Evolutionary conservation across 805 yeast species (phyloP).

Genomic region (Yarrowia alimentaria): DNA sequence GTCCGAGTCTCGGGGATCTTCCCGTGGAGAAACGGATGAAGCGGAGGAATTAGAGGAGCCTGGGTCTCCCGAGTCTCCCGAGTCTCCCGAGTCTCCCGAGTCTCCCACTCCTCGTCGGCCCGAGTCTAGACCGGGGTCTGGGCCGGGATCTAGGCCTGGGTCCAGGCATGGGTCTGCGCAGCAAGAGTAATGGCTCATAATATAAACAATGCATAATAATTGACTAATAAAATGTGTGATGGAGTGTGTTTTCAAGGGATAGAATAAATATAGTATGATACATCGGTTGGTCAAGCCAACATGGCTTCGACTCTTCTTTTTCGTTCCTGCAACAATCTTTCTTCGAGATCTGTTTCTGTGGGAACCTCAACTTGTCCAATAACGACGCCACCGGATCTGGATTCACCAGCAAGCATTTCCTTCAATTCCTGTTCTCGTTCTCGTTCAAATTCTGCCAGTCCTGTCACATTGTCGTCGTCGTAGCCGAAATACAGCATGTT

Average conservation of each 20-base stretch:
- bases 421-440: slow-evolving; percentile 2
- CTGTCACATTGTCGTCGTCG: slow-evolving; percentile 32
- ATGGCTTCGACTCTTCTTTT: background rate
- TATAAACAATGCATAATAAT: slow-evolving; percentile 25
- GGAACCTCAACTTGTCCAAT: slow-evolving; percentile 14
- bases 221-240: slow-evolving; percentile 3
- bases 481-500: slow-evolving; percentile 39
- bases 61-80: too few relatives aligned
- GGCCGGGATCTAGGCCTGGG: too few relatives aligned
- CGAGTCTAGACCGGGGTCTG: background rate
- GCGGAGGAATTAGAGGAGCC: too few relatives aligned
- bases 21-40: too few relatives aligned
- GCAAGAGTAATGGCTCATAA: too few relatives aligned
- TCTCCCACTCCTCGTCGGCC: slow-evolving; percentile 24
- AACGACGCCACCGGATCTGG: background rate
- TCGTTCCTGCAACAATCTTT: slow-evolving; percentile 6
- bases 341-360: background rate
- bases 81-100: slow-evolving; percentile 16
- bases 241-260: background rate
- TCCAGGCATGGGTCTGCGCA: too few relatives aligned
- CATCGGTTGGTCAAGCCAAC: background rate
- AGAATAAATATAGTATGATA: slow-evolving; percentile 1
- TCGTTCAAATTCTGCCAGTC: slow-evolving; percentile 13
- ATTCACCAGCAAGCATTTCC: slow-evolving; percentile 12
- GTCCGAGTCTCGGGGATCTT: too few relatives aligned